phyloP scores from a whole-genome alignment of 192 early-diverging fungal species.

The Backusella tarrabulga region DNA sequence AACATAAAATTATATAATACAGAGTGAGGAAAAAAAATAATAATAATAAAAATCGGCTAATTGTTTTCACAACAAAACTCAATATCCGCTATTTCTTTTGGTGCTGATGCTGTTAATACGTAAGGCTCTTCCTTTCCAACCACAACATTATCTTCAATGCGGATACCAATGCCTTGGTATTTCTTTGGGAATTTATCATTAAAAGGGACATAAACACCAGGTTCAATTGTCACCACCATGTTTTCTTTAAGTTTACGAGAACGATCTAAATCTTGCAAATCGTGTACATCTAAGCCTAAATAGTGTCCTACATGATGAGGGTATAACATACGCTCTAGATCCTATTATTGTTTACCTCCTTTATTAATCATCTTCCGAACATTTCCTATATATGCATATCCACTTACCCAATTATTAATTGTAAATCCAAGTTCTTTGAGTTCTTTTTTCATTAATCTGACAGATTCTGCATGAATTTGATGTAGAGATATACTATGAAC shows the following conservation, averaged over 20 bases:
- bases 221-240: conserved; percentile 96
- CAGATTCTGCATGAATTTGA: conserved; percentile 77
- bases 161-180: conserved; percentile 87
- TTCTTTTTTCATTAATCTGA: conserved; percentile 67
- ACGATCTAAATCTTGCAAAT: conserved; percentile 73
- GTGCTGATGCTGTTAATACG: conserved; percentile 72
- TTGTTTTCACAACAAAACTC: conserved; percentile 50
- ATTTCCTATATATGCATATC: not conserved
- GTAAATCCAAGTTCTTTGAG: conserved; percentile 70
- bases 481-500: conserved; percentile 65
- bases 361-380: not conserved
- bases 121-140: conserved; percentile 69
- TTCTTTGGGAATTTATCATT: conserved; percentile 70
- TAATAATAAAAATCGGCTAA: conserved; percentile 5
- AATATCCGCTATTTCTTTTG: conserved; percentile 86
- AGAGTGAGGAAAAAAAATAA: not conserved
- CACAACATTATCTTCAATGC: conserved; percentile 95
- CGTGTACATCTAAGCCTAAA: conserved; percentile 95
- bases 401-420: conserved; percentile 51
- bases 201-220: conserved; percentile 89
- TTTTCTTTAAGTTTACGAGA: conserved; percentile 66
- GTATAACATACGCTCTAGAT: conserved; percentile 77
- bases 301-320: conserved; percentile 97
- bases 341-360: conserved; percentile 37
- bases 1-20: conserved; percentile 5